Evolutionary conservation across 1,284 basidiomycete species (phyloP), one percentile per base, ranked within the genome.

Genomic region (Ganoderma meredithae): DNA sequence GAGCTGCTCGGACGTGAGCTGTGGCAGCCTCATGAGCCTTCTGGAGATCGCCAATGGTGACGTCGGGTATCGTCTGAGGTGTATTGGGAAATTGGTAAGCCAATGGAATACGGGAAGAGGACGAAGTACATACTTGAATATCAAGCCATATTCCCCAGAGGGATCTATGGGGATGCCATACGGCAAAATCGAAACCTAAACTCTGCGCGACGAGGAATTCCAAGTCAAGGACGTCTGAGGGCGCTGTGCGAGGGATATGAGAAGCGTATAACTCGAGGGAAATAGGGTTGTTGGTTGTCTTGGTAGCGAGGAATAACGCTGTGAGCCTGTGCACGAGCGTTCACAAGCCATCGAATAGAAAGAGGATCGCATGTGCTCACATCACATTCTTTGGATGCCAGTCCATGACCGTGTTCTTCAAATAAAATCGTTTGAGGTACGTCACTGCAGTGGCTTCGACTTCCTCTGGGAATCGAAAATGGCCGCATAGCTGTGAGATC

Each of bases 361-460:
- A 27, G 9, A 17, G 15, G n/a, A 15, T 19, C 4, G 19, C 39
- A 27, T n/a, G 9, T 47, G 81, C 93, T 63, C 78, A 98, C 97
- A 99, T 99, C 76, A 99, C 95, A 75, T 95, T 94, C 81, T 98
- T 98, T 0, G 97, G 98, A 81, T 99, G 98, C 90, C 95, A 98
- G 78, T 99, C 97, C 96, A 99, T 98, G 64, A 96, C 95, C 1
- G 96, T 98, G 77, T 99, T 99, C 81, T 95, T 93, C 64, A 99
- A 86, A 79, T 99, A 99, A 82, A 99, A 99, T 5, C 98, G 87
- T 79, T 99, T 99, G 72, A 99, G 84, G 79, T 97, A 99, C 58
- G 88, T 91, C 67, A 95, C 89, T 0, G 96, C 95, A 0, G 97
- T 98, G 0, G 96, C 93, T 78, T 97, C 95, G 3, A 99, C 95